phyloP scores from a whole-genome alignment of 768 basidiomycete genomes.

The Ramaria sp. region DNA sequence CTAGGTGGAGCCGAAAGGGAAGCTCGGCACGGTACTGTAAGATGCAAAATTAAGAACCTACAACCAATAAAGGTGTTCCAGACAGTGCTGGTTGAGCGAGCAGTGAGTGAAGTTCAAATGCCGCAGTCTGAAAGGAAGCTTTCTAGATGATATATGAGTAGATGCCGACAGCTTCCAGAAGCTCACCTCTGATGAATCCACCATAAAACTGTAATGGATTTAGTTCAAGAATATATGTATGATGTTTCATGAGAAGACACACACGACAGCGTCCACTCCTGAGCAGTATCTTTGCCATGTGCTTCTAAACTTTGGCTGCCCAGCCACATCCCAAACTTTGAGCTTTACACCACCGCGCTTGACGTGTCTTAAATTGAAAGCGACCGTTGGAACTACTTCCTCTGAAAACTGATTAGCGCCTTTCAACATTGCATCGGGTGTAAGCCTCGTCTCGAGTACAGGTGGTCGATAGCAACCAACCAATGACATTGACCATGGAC shows the following conservation, averaged over 20 bases:
- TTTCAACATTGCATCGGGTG: background rate
- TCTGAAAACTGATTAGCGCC: conserved; percentile 65
- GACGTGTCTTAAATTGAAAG: conserved; percentile 85
- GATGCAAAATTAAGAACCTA: conserved; percentile 27
- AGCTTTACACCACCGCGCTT: conserved; percentile 83
- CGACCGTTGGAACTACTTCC: conserved; percentile 93
- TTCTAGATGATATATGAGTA: conserved; percentile 31
- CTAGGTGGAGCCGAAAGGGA: conserved; percentile 24
- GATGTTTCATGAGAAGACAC: conserved; percentile 18
- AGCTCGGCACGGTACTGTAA: background rate
- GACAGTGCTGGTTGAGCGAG: conserved; percentile 52
- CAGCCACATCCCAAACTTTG: conserved; percentile 95
- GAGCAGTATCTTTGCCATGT: conserved; percentile 96
- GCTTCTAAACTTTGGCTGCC: conserved; percentile 86
- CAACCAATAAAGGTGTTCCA: conserved; percentile 76
- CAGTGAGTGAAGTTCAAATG: conserved; percentile 77
- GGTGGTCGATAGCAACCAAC: conserved; percentile 17
- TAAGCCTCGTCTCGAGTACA: no score
- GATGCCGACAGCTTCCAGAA: background rate
- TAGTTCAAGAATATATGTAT: background rate
- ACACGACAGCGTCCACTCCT: conserved; percentile 90
- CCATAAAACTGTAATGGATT: conserved; percentile 60
- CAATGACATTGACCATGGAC: conserved; percentile 86
- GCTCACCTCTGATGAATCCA: conserved; percentile 81
- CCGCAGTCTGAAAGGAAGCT: conserved; percentile 73